A percentile compares a stretch with the other conserved stretches of the same genome.
Conservation (phyloP, 805 yeast species). For the Kodamaea kaohsiungensis region DNA sequence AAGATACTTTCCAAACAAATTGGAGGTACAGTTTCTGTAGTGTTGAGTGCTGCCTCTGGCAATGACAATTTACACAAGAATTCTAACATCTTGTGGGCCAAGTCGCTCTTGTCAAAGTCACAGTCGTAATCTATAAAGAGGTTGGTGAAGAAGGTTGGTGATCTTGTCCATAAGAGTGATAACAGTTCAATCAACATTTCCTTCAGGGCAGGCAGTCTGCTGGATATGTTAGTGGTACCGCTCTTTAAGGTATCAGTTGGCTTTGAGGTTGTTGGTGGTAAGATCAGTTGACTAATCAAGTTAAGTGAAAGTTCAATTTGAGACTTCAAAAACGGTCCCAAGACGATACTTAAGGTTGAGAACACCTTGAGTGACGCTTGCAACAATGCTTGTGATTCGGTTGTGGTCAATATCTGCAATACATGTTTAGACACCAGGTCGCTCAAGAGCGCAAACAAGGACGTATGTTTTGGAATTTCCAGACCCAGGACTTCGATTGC, state of each 20-base stretch:
- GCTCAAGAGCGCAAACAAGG: slow-evolving; percentile 65
- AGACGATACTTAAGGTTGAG: slow-evolving; percentile 65
- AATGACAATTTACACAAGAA: slow-evolving; percentile 75
- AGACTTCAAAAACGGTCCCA: slow-evolving; percentile 65
- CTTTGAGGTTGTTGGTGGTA: slow-evolving; percentile 31
- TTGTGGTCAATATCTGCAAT: slow-evolving; percentile 72
- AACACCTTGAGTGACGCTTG: slow-evolving; percentile 77
- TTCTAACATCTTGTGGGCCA: slow-evolving; percentile 66
- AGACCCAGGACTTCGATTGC: slow-evolving; percentile 82
- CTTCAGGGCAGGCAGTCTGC: slow-evolving; percentile 48
- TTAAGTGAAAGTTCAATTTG: slow-evolving; percentile 77
- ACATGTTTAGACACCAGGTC: slow-evolving; percentile 86
- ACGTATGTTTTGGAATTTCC: slow-evolving; percentile 57
- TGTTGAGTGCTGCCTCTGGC: slow-evolving; percentile 78
- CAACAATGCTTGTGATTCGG: slow-evolving; percentile 70
- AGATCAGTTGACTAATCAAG: slow-evolving; percentile 60
- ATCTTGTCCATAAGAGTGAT: slow-evolving; percentile 78
- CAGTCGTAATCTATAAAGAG: slow-evolving; percentile 87
- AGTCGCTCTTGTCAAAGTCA: slow-evolving; percentile 80
- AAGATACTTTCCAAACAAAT: slow-evolving; percentile 87
- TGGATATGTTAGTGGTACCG: slow-evolving; percentile 16
- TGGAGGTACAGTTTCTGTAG: slow-evolving; percentile 90
- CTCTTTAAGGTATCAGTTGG: slow-evolving; percentile 23
- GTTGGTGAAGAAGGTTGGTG: slow-evolving; percentile 73
- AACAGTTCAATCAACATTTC: slow-evolving; percentile 84